phyloP scores from a whole-genome alignment of 2,329 filamentous ascomycete species.

The Zymoseptoria crescenta region DNA sequence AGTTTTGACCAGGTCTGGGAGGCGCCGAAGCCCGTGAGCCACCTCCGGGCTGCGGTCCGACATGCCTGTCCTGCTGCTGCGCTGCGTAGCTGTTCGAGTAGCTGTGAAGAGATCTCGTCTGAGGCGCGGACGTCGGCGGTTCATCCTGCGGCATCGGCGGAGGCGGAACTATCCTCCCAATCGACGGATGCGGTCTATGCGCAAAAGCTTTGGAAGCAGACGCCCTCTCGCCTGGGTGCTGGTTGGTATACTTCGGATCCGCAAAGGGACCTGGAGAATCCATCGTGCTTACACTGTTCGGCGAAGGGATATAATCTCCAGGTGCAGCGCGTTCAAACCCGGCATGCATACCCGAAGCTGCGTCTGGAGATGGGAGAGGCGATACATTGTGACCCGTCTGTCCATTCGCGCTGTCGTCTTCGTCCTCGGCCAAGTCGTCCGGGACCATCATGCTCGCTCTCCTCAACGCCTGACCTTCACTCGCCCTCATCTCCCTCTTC shows the following conservation, averaged over 20 bases:
- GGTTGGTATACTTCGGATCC: slow-evolving; percentile 24
- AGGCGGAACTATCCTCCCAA: background rate
- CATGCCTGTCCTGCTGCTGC: background rate
- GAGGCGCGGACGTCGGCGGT: background rate
- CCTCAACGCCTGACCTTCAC: slow-evolving; percentile 26
- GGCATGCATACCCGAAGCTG: background rate
- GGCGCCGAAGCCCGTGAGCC: background rate
- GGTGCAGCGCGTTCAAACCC: slow-evolving; percentile 1
- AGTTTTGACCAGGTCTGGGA: background rate
- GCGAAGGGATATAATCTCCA: slow-evolving; percentile 9
- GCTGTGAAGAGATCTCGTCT: background rate
- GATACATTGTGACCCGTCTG: background rate
- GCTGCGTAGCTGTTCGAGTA: background rate
- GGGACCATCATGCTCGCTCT: slow-evolving; percentile 25
- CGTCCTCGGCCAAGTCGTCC: slow-evolving; percentile 18
- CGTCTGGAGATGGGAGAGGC: background rate
- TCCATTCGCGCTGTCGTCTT: background rate
- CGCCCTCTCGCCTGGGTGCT: slow-evolving; percentile 2
- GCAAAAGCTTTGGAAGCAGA: background rate
- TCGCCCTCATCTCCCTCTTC: slow-evolving; percentile 22
- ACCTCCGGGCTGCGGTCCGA: background rate
- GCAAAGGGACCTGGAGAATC: slow-evolving; percentile 18
- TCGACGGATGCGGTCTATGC: background rate
- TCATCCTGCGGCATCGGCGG: background rate
- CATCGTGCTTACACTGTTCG: slow-evolving; percentile 12